Conservation (phyloP, 2,329 filamentous ascomycete genomes). For the Talaromyces sp. region DNA sequence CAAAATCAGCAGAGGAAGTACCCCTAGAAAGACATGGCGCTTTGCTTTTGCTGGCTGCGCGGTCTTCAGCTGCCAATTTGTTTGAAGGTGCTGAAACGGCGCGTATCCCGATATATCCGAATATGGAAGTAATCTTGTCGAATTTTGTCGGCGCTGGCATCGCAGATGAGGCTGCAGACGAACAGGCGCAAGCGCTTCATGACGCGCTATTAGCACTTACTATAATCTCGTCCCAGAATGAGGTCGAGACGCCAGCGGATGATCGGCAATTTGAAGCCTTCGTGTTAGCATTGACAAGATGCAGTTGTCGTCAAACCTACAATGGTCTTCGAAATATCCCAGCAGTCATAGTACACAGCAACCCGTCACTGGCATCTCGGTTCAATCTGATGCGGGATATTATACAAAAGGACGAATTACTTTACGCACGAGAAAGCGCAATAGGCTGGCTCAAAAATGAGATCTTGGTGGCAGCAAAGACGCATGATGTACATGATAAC, state of each 20-base stretch:
- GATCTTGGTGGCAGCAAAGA: slow-evolving; percentile 47
- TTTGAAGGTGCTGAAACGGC: slow-evolving; percentile 45
- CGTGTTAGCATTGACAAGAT: slow-evolving; percentile 47
- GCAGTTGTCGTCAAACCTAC: slow-evolving; percentile 37
- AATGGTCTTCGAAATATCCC: slow-evolving; percentile 40
- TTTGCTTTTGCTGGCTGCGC: slow-evolving; percentile 55
- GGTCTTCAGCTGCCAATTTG: slow-evolving; percentile 50
- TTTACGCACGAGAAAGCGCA: slow-evolving; percentile 57
- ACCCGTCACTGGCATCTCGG: slow-evolving; percentile 53
- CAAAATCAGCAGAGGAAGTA: slow-evolving; percentile 53
- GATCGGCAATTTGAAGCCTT: slow-evolving; percentile 56
- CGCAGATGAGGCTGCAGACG: slow-evolving; percentile 39
- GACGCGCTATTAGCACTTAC: slow-evolving; percentile 56
- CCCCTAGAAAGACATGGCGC: slow-evolving; percentile 57
- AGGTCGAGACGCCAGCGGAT: slow-evolving; percentile 45
- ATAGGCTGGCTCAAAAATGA: slow-evolving; percentile 63
- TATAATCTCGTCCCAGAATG: slow-evolving; percentile 50
- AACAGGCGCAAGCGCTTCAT: slow-evolving; percentile 53
- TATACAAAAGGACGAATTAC: slow-evolving; percentile 54
- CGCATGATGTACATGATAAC: slow-evolving; percentile 20
- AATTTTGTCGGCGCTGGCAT: slow-evolving; percentile 52
- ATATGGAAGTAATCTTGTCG: slow-evolving; percentile 51
- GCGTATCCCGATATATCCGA: slow-evolving; percentile 52
- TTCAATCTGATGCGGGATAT: slow-evolving; percentile 57
- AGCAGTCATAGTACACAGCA: slow-evolving; percentile 47